phyloP scores from a whole-genome alignment of 1,284 basidiomycete genomes.

The Phenoliferia sp. region DNA sequence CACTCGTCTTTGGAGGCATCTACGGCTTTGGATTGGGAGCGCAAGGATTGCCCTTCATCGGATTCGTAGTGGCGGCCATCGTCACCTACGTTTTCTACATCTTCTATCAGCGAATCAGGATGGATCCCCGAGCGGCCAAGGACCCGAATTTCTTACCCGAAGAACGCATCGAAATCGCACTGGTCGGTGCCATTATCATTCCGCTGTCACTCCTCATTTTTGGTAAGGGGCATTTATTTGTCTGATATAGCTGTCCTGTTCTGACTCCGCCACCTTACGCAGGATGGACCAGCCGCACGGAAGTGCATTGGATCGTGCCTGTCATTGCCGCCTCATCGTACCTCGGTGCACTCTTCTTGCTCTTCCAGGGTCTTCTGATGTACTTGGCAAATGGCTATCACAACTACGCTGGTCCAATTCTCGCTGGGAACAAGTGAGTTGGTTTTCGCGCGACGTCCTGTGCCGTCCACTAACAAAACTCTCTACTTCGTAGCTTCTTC shows the following conservation, averaged over 20 bases:
- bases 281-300: slow-evolving; percentile 4
- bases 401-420: not conserved
- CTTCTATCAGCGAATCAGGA: slow-evolving; percentile 17
- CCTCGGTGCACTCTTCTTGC: slow-evolving; percentile 15
- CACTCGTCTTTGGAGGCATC: slow-evolving; percentile 31
- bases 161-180: slow-evolving; percentile 23
- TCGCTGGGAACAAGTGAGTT: not conserved
- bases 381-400: slow-evolving; percentile 5
- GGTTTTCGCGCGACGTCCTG: not conserved
- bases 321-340: slow-evolving; percentile 24
- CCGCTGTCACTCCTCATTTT: slow-evolving; percentile 27
- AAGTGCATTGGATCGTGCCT: slow-evolving; percentile 11
- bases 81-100: slow-evolving; percentile 31
- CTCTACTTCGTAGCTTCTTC: not conserved
- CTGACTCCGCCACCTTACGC: not conserved
- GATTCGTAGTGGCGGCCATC: slow-evolving; percentile 36
- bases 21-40: slow-evolving; percentile 27
- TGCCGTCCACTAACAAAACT: not conserved
- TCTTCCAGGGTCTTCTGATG: slow-evolving; percentile 20
- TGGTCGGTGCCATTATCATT: slow-evolving; percentile 16
- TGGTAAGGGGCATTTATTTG: slow-evolving; percentile 8
- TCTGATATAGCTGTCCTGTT: not conserved
- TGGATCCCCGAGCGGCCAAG: slow-evolving; percentile 8
- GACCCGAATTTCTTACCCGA: slow-evolving; percentile 21
- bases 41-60: slow-evolving; percentile 33